Conservation (phyloP, 495 filamentous ascomycete species). For the Penicillium argentinense region DNA sequence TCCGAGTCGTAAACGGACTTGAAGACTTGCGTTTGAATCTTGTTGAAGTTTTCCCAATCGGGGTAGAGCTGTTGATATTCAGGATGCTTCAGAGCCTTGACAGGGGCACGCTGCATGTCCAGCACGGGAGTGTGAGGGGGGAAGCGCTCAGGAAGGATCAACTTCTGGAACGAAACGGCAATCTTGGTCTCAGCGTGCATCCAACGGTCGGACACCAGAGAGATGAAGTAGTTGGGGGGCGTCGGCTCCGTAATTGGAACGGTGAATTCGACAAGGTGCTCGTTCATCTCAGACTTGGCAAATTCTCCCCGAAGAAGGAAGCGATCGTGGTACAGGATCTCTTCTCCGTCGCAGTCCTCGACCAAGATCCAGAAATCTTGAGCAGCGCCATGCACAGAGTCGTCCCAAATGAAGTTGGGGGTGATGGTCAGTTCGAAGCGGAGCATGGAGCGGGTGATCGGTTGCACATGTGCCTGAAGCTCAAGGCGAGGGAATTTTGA, state of each 20-base stretch:
- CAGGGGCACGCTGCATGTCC: conserved; percentile 86
- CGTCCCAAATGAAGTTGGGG: conserved; percentile 96
- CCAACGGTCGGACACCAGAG: conserved; percentile 91
- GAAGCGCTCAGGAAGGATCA: conserved; percentile 93
- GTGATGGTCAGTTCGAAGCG: conserved; percentile 89
- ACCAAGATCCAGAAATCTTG: conserved; percentile 97
- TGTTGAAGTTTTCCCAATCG: conserved; percentile 89
- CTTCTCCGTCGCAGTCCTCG: conserved; percentile 96
- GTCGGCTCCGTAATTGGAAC: conserved; percentile 96
- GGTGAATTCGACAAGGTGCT: conserved; percentile 96
- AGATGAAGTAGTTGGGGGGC: conserved; percentile 98
- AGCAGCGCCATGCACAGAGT: conserved; percentile 77
- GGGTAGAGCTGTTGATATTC: conserved; percentile 84
- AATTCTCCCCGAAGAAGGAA: conserved; percentile 89
- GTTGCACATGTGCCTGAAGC: conserved; percentile 88
- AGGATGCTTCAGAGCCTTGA: conserved; percentile 80
- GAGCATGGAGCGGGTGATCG: conserved; percentile 95
- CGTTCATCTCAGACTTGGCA: conserved; percentile 75
- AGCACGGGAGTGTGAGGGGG: conserved; percentile 87
- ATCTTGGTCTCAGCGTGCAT: conserved; percentile 96
- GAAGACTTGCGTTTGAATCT: conserved; percentile 95
- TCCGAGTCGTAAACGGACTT: conserved; percentile 86
- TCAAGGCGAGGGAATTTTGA: conserved; percentile 92
- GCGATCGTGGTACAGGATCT: conserved; percentile 93
- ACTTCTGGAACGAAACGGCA: conserved; percentile 89